Evolutionary conservation across 495 filamentous ascomycete genomes (phyloP).

Genomic region (Lophiostoma macrostomum): DNA sequence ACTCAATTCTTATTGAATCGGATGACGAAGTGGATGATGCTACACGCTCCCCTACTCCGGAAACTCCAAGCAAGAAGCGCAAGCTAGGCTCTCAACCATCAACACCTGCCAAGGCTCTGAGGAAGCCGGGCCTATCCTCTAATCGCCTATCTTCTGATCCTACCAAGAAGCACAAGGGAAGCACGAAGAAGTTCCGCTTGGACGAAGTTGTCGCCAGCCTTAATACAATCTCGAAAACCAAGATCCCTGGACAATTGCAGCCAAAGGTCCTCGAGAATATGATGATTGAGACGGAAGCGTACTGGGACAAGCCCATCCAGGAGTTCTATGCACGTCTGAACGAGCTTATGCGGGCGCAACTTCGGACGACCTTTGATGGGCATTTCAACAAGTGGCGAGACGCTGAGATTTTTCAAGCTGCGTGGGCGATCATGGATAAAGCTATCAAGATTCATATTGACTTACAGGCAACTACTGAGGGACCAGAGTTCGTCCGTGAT

Average conservation of each 20-base stretch:
- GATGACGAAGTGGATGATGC: conserved; percentile 13
- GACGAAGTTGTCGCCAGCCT: conserved; percentile 1
- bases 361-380: conserved; percentile 1
- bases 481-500: neutral
- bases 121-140: too few relatives aligned
- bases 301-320: neutral
- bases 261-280: conserved; percentile 18
- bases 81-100: too few relatives aligned
- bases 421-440: conserved; percentile 6
- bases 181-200: neutral
- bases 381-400: conserved; percentile 10
- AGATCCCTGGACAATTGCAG: conserved; percentile 4
- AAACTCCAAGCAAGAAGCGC: conserved; percentile 2
- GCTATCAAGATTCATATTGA: conserved; percentile 4
- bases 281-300: conserved; percentile 7
- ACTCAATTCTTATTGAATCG: conserved; percentile 24
- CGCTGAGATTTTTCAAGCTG: conserved; percentile 25
- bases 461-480: conserved; percentile 10
- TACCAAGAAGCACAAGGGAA: too few relatives aligned
- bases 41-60: neutral
- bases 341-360: neutral
- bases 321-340: conserved; percentile 6
- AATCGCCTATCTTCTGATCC: too few relatives aligned
- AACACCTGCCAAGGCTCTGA: too few relatives aligned
- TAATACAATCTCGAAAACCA: neutral